phyloP scores from a whole-genome alignment of 805 yeast genomes.

The Teunomyces panamensis region DNA sequence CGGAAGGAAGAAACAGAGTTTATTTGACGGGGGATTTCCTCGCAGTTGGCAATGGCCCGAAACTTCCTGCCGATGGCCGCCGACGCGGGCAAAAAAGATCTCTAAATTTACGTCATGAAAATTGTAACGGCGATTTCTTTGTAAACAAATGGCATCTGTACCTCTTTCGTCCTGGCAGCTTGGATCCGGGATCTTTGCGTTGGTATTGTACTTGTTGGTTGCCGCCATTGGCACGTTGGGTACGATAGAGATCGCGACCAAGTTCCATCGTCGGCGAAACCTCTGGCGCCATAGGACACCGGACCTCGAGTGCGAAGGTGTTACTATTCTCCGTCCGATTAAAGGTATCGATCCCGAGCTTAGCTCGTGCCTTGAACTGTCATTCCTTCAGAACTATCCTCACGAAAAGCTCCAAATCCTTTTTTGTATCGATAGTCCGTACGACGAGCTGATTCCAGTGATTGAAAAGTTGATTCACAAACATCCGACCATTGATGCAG shows the following conservation, averaged over 20 bases:
- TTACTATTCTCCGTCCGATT: constrained; percentile 76
- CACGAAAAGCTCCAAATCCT: constrained; percentile 57
- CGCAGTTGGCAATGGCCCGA: background rate
- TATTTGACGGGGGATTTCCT: too few relatives aligned
- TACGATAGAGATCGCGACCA: constrained; percentile 33
- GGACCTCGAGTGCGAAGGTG: constrained; percentile 35
- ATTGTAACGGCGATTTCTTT: background rate
- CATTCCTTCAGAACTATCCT: constrained; percentile 70
- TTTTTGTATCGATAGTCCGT: constrained; percentile 65
- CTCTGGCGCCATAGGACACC: constrained; percentile 6
- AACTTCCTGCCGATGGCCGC: background rate
- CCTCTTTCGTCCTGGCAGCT: constrained; percentile 7
- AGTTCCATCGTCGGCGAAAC: constrained; percentile 24
- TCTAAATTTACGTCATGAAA: background rate
- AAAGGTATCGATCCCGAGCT: constrained; percentile 82
- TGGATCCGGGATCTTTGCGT: constrained; percentile 13
- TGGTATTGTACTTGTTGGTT: constrained; percentile 41
- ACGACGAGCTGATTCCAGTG: constrained; percentile 64
- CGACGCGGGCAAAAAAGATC: background rate
- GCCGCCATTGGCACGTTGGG: constrained; percentile 38
- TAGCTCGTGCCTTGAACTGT: constrained; percentile 61
- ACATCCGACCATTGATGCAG: constrained; percentile 58
- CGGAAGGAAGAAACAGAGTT: too few relatives aligned
- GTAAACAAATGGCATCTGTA: background rate
- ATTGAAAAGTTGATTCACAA: constrained; percentile 47